Evolutionary conservation across 345 rosid species (phyloP).

Genomic region (Isatis tinctoria): DNA sequence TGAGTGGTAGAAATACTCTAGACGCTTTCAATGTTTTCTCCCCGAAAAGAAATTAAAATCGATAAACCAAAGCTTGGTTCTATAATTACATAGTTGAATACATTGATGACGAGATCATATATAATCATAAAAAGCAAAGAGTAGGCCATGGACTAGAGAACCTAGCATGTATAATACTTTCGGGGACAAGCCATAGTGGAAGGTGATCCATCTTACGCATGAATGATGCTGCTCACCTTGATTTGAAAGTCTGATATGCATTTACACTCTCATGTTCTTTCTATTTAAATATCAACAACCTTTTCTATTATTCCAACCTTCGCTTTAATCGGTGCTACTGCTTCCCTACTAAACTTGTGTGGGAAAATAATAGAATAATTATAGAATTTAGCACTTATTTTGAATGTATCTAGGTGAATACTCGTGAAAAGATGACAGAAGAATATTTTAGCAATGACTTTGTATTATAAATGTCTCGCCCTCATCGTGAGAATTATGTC

Average conservation of each 20-base stretch:
- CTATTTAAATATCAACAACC: background rate
- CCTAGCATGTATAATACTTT: conserved; percentile 28
- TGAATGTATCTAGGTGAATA: background rate
- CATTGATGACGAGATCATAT: conserved; percentile 16
- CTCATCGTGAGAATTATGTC: no score
- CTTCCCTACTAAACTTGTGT: background rate
- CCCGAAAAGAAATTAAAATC: no score
- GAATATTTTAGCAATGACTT: background rate
- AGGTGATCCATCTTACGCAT: conserved; percentile 29
- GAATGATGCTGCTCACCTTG: conserved; percentile 21
- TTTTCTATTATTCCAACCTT: background rate
- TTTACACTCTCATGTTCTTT: conserved; percentile 7
- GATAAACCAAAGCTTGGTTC: no score
- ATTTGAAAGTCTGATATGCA: conserved; percentile 22
- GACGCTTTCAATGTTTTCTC: background rate
- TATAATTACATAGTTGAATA: conserved; percentile 18
- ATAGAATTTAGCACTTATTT: background rate
- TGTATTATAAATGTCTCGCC: no score
- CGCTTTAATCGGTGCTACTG: background rate
- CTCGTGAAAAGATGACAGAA: background rate
- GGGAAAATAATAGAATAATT: background rate
- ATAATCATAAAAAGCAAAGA: conserved; percentile 21
- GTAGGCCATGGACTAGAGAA: conserved; percentile 20
- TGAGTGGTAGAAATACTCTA: background rate
- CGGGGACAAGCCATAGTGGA: conserved; percentile 37